Evolutionary conservation across 108 stramenopile genomes (phyloP), one percentile per base, ranked within the genome.

Genomic region (Fistulifera pelliculosa): DNA sequence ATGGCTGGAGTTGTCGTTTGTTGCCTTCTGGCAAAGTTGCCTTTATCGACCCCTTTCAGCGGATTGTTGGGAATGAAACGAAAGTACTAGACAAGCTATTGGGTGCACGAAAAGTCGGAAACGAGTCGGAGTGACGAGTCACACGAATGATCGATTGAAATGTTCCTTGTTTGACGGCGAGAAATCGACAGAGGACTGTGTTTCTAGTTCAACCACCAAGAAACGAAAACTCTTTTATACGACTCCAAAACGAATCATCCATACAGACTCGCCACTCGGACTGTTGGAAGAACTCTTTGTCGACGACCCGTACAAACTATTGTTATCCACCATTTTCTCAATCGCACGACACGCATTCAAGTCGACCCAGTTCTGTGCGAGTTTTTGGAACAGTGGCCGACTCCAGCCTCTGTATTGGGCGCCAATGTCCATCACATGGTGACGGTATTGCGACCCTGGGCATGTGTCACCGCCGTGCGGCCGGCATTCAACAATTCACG

Each of bases 221-320:
- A 0, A 13, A 41, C 45, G n/a, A 17, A 18, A 18, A 35, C 8
- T 22, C 26, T n/a, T 54, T 10, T 13, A 40, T 15, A 38, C 16
- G 41, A 2, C 28, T 11, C 59, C 11, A 12, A 22, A 7, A 27
- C 24, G 14, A 8, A 38, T n/a, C n/a, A 25, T 21, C 49, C 13
- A 40, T 25, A 24, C 26, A 23, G 54, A 40, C 11, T 73, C 76
- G 27, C 83, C 80, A 14, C 69, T 85, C 22, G 83, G 83, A 27
- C 49, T 85, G 22, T 15, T 85, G 25, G 83, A 85, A 60, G 83
- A 85, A 54, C 56, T 85, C 16, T 80, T 80, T 49, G 40, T 57
- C 2, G 51, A 73, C 42, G 60, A 85, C 51, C 83, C 83, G 10
- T 85, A 75, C 80, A 64, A 64, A 45, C 51, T 85, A 0, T 28